Conservation (phyloP, 495 filamentous ascomycete species). For the Lasiosphaeris hirsuta region DNA sequence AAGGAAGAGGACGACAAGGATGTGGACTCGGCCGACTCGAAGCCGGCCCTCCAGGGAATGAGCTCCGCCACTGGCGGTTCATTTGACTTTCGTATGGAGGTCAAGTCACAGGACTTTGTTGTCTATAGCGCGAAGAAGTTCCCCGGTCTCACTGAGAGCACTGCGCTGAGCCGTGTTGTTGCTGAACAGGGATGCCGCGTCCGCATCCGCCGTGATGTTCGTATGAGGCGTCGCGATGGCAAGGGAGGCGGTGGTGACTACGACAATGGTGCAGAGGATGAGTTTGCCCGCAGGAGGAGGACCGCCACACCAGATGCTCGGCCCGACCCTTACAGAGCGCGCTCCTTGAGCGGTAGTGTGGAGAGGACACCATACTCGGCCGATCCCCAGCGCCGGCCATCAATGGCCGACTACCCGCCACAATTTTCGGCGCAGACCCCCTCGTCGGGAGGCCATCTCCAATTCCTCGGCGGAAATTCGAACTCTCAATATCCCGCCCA, state of each 20-base stretch:
- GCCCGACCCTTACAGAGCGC: slow-evolving; percentile 59
- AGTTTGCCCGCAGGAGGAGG: slow-evolving; percentile 53
- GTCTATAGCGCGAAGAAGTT: slow-evolving; percentile 99
- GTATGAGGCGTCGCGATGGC: slow-evolving; percentile 86
- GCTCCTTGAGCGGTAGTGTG: slow-evolving; percentile 71
- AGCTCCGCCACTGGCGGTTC: slow-evolving; percentile 28
- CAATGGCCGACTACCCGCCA: slow-evolving; percentile 50
- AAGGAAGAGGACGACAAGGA: slow-evolving; percentile 65
- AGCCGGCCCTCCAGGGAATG: slow-evolving; percentile 7
- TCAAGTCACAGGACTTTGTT: slow-evolving; percentile 80
- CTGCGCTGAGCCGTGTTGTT: slow-evolving; percentile 79
- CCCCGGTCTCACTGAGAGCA: slow-evolving; percentile 90
- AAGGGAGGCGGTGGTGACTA: slow-evolving; percentile 64
- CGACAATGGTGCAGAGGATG: slow-evolving; percentile 62
- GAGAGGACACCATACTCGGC: slow-evolving; percentile 46
- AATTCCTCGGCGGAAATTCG: slow-evolving; percentile 29
- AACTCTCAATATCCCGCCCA: slow-evolving; percentile 30
- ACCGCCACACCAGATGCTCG: slow-evolving; percentile 62
- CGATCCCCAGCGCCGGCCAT: slow-evolving; percentile 53
- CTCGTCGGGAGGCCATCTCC: slow-evolving; percentile 34
- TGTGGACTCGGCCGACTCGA: slow-evolving; percentile 29
- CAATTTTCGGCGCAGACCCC: slow-evolving; percentile 39
- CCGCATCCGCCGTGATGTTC: slow-evolving; percentile 91
- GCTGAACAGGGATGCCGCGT: slow-evolving; percentile 98
- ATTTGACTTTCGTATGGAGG: slow-evolving; percentile 65